A percentile compares a stretch with the other conserved stretches of the same genome.
Evolutionary conservation across 129 eudicot genomes (phyloP).

Genomic region (Saposhnikovia divaricata): DNA sequence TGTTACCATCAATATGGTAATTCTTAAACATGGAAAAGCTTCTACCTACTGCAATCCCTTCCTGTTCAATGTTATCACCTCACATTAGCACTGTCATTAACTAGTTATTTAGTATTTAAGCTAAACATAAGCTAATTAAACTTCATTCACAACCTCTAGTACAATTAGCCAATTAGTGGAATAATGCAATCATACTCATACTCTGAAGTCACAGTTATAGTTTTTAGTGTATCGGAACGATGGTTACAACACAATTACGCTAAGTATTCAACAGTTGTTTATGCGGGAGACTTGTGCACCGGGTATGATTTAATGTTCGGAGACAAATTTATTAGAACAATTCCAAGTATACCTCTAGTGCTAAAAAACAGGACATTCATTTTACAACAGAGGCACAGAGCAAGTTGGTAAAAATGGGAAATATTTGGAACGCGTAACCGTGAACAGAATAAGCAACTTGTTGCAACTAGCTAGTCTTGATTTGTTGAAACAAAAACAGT

Average conservation of each 20-base stretch:
- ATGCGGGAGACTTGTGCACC: not conserved
- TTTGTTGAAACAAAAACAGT: not conserved
- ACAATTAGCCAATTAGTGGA: not conserved
- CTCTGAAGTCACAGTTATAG: not conserved
- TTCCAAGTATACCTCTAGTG: not conserved
- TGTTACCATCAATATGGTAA: slow-evolving; percentile 97
- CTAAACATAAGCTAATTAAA: not conserved
- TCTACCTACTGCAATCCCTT: slow-evolving; percentile 98
- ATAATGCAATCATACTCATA: not conserved
- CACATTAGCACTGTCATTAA: not conserved
- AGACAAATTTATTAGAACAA: not conserved
- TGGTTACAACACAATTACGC: not conserved
- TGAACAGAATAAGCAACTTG: not conserved
- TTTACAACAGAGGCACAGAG: not conserved
- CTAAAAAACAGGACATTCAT: not conserved
- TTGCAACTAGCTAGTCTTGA: not conserved
- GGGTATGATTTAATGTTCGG: not conserved
- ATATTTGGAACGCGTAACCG: not conserved
- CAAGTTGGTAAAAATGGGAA: not conserved
- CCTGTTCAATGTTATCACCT: slow-evolving; percentile 35
- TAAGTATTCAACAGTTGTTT: not conserved
- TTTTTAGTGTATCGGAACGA: not conserved
- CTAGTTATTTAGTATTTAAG: not conserved
- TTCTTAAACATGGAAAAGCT: slow-evolving; percentile 97
- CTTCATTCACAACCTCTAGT: not conserved